Conservation (phyloP, 2,329 filamentous ascomycete genomes). For the Elsinoe ampelina region DNA sequence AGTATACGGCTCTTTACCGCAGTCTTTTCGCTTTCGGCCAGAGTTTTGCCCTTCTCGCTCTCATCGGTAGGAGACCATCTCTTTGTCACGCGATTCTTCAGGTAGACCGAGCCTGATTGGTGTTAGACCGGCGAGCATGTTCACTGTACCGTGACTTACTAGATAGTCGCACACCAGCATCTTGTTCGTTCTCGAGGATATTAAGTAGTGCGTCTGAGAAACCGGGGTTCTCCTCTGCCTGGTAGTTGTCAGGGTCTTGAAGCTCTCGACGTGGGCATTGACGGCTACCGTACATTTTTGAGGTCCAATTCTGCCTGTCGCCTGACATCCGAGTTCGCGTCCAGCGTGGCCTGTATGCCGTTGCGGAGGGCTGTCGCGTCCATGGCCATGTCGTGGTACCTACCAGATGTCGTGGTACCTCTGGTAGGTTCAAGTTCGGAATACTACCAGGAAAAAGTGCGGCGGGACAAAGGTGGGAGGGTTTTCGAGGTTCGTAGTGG, state of each 20-base stretch:
- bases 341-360: constrained; percentile 68
- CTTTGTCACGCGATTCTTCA: constrained; percentile 93
- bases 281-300: constrained; percentile 62
- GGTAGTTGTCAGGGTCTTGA: constrained; percentile 7
- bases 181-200: constrained; percentile 81
- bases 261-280: neutral
- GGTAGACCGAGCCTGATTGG: constrained; percentile 75
- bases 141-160: constrained; percentile 47
- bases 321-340: constrained; percentile 63
- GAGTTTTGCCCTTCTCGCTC: constrained; percentile 46
- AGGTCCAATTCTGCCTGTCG: constrained; percentile 71
- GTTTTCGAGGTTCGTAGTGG: neutral
- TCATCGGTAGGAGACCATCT: constrained; percentile 79
- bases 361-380: constrained; percentile 65
- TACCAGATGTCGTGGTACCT: no score
- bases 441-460: neutral
- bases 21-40: constrained; percentile 77
- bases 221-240: constrained; percentile 85
- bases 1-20: constrained; percentile 81
- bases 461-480: constrained; percentile 2
- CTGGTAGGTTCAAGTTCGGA: neutral
- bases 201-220: constrained; percentile 87
- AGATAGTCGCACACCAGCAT: constrained; percentile 73
- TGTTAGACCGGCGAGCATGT: constrained; percentile 21
- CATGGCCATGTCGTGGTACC: constrained; percentile 50